These are phyloP conservation scores for Pythium folliculosum DNA, from an alignment of 352 stramenopile species.

Conservation along the genomic window DNA sequence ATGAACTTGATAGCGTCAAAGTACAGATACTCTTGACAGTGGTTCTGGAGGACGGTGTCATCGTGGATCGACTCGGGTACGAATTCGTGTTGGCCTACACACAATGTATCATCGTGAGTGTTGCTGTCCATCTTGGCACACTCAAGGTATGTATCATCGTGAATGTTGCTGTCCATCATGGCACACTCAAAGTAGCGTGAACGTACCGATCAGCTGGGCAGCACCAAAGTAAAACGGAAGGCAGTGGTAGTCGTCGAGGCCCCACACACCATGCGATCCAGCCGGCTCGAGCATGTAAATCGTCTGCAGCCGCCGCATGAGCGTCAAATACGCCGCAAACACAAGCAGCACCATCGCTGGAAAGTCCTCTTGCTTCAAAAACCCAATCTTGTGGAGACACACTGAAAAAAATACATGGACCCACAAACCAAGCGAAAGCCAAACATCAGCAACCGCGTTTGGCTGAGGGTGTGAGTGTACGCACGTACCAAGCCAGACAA, in stretches of 20 bases:
- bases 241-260: slow-evolving; percentile 99
- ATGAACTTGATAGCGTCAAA: slow-evolving; percentile 93
- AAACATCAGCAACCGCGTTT: slow-evolving; percentile 28
- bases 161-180: neutral
- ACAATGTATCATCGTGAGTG: neutral
- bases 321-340: slow-evolving; percentile 93
- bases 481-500: slow-evolving; percentile 89
- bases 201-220: slow-evolving; percentile 89
- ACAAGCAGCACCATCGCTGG: slow-evolving; percentile 87
- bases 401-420: slow-evolving; percentile 34
- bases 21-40: slow-evolving; percentile 89
- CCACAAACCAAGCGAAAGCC: slow-evolving; percentile 8
- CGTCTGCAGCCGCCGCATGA: slow-evolving; percentile 94
- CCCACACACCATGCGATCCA: slow-evolving; percentile 98
- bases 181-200: neutral
- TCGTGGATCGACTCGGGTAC: slow-evolving; percentile 77
- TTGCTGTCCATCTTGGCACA: neutral
- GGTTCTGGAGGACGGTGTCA: slow-evolving; percentile 57
- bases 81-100: slow-evolving; percentile 63
- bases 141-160: neutral
- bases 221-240: slow-evolving; percentile 98
- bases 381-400: slow-evolving; percentile 89
- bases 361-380: slow-evolving; percentile 84
- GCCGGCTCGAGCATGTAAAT: slow-evolving; percentile 98
- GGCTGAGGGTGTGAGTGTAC: neutral